Base-by-base conservation (phyloP, 345 rosid genomes). In the Kandelia obovata region DNA sequence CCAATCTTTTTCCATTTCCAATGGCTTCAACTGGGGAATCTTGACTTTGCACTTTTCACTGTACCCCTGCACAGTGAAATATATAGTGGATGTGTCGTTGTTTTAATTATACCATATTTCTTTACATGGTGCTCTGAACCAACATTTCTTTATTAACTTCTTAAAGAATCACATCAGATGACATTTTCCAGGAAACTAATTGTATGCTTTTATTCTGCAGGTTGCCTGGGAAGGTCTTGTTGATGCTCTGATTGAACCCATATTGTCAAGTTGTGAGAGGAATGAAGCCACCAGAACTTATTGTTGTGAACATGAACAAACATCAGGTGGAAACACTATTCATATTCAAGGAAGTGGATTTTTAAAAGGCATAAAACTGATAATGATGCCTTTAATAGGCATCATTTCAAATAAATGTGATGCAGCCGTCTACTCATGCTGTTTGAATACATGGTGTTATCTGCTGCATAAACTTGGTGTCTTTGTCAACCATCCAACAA, bases 221-320 rank as follows among this genome's bases (percentile, higher is more conserved):
- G 87, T 75, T 73, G 83, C 89, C 5, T 87, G 87, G 91, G 83
- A 83, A 80, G 84, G 82, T 57, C 84, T 87, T 28, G 67, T 87
- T 69, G 89, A 85, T 81, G 83, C 78, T 63, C 76, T 85, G 67
- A 63, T 81, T 70, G 69, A 71, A n/a, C 73, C 69, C 60, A 62
- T 71, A 58, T 5, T 51, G 13, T 57, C 70, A 52, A 73, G 64
- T 67, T 66, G 37, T 66, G 71, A 49, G 59, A 63, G 28, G 34
- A 65, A 57, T 49, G 59, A 58, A 63, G 64, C 57, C 20, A 32
- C 59, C 64, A 72, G 70, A 47, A 76, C 13, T 56, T 21, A 69
- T 72, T 74, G 60, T 32, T 30, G 31, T 63, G 71, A 67, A 66
- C 28, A 21, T 53, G 51, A 28, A 39, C 67, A 17, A 66, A 59